phyloP scores from a whole-genome alignment of 177 flowering plant genomes.

The Vitis hybrid region DNA sequence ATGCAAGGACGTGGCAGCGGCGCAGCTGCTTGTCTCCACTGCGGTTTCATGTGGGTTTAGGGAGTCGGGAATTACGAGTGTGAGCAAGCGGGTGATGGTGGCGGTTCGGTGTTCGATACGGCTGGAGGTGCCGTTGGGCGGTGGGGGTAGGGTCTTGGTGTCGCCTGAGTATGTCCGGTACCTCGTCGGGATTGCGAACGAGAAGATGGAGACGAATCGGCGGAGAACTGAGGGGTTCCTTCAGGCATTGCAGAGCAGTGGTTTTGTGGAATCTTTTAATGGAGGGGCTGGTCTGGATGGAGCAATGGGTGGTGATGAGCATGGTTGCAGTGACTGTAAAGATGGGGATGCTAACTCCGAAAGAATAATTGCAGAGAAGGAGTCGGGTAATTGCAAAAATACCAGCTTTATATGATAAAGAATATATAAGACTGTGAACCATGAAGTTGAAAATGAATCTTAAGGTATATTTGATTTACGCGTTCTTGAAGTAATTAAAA shows the following conservation, averaged over 20 bases:
- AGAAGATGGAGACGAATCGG: conserved; percentile 76
- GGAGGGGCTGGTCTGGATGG: not conserved
- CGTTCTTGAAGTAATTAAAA: too few species aligned
- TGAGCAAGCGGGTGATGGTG: conserved; percentile 64
- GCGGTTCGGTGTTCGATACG: conserved; percentile 84
- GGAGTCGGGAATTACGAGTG: conserved; percentile 78
- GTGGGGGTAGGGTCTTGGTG: conserved; percentile 43
- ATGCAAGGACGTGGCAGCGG: conserved; percentile 54
- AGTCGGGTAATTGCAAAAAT: conserved; percentile 10
- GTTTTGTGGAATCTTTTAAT: conserved; percentile 9
- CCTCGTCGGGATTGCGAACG: conserved; percentile 63
- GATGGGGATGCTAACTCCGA: conserved; percentile 15
- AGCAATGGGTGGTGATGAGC: conserved; percentile 6
- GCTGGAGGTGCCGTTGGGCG: conserved; percentile 83
- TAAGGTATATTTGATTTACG: too few species aligned
- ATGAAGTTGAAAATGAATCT: too few species aligned
- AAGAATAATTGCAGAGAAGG: not conserved
- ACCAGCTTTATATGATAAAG: too few species aligned
- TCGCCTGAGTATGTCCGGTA: conserved; percentile 60
- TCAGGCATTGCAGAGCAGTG: conserved; percentile 32
- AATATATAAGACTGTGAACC: not conserved
- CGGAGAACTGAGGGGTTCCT: conserved; percentile 66
- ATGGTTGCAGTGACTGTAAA: conserved; percentile 5
- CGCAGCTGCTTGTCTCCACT: conserved; percentile 58
- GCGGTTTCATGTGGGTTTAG: conserved; percentile 74